phyloP scores from a whole-genome alignment of 768 basidiomycete genomes.

The Tulasnella sp. region DNA sequence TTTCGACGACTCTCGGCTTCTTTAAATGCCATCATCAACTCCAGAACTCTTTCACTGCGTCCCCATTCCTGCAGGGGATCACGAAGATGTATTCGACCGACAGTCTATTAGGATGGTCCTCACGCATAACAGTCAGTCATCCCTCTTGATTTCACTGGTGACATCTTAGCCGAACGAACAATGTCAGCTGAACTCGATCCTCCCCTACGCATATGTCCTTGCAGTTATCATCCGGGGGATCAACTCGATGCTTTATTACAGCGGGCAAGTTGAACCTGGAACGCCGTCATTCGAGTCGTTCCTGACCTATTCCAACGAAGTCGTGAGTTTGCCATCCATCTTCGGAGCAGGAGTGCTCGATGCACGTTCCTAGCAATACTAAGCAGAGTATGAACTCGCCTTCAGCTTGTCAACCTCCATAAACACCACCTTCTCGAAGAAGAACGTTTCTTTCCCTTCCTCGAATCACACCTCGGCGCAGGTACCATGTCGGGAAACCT shows the following conservation, averaged over 20 bases:
- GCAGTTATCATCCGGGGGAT: constrained; percentile 16
- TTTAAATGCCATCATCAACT: neutral
- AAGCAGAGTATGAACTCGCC: neutral
- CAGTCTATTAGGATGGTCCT: constrained; percentile 27
- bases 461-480: constrained; percentile 22
- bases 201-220: neutral
- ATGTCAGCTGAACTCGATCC: neutral
- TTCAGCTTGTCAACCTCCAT: constrained; percentile 5
- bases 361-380: no score
- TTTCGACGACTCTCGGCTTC: no score
- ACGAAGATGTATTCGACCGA: neutral
- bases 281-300: neutral
- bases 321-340: constrained; percentile 1
- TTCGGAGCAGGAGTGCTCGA: neutral
- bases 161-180: no score
- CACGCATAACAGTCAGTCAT: constrained; percentile 17
- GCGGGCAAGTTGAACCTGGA: neutral
- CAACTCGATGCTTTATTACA: constrained; percentile 33
- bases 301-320: constrained; percentile 15
- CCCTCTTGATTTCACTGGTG: neutral
- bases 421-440: constrained; percentile 27
- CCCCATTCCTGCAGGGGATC: constrained; percentile 5
- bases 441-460: constrained; percentile 12
- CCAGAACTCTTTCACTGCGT: constrained; percentile 1
- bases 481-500: constrained; percentile 23